These are phyloP conservation scores for Nicotiana tabacum DNA, from an alignment of 257 asterid species.

Conservation along the genomic window DNA sequence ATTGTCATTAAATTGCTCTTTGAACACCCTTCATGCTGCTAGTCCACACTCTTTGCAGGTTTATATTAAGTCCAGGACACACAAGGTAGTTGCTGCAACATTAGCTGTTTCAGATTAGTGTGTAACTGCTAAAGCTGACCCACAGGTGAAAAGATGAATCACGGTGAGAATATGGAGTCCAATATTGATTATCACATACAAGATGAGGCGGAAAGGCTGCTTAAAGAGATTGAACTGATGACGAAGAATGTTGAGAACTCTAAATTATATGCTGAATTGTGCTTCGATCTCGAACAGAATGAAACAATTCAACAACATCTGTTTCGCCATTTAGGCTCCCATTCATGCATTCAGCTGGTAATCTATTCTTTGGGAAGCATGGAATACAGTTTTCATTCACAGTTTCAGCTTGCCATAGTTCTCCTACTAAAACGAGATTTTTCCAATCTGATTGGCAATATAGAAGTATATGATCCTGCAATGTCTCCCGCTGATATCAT, in stretches of 20 bases:
- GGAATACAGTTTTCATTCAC: neutral
- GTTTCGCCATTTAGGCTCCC: neutral
- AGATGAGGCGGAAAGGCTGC: constrained; percentile 1
- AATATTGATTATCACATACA: neutral
- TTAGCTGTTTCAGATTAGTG: neutral
- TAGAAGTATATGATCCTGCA: neutral
- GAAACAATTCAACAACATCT: neutral
- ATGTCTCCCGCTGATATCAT: neutral
- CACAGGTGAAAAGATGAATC: neutral
- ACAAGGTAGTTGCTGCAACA: neutral
- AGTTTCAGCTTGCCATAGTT: neutral
- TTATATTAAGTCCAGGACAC: neutral
- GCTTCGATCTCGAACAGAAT: neutral
- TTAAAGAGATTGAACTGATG: neutral
- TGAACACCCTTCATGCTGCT: too few species aligned
- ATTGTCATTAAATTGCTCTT: too few species aligned
- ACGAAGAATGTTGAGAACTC: constrained; percentile 4
- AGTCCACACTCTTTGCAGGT: neutral
- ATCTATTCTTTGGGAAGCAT: constrained; percentile 1
- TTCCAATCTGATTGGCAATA: neutral
- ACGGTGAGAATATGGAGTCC: neutral
- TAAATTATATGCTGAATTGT: neutral
- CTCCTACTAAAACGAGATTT: constrained; percentile 3
- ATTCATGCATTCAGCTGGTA: neutral
- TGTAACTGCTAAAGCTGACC: neutral